phyloP scores from a whole-genome alignment of 2,329 filamentous ascomycete genomes.

The Trichoderma sp. region DNA sequence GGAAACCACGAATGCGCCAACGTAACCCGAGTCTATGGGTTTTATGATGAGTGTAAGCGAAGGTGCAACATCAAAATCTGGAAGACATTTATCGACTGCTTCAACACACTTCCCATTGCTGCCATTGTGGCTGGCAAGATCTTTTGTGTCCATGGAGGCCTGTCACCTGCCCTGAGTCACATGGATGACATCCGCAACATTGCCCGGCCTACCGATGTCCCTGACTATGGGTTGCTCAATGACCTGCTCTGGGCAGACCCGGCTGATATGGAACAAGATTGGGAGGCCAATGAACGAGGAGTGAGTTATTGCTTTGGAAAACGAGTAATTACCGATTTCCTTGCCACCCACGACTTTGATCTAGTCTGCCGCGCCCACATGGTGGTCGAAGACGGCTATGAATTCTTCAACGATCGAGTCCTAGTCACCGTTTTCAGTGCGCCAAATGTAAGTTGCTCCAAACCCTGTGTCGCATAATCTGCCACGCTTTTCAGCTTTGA shows the following conservation, averaged over 20 bases:
- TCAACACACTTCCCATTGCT: constrained; percentile 92
- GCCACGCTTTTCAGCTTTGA: background rate
- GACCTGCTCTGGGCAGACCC: constrained; percentile 97
- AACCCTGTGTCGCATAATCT: background rate
- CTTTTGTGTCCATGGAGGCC: constrained; percentile 92
- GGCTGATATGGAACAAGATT: constrained; percentile 95
- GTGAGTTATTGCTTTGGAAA: constrained; percentile 99
- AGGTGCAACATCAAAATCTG: constrained; percentile 95
- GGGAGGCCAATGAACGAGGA: constrained; percentile 95
- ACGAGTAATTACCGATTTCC: constrained; percentile 94
- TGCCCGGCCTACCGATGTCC: constrained; percentile 91
- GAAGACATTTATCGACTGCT: constrained; percentile 97
- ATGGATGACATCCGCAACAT: constrained; percentile 99
- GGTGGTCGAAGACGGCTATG: constrained; percentile 98
- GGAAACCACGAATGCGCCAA: constrained; percentile 98
- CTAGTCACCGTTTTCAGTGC: constrained; percentile 97
- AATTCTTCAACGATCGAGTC: constrained; percentile 95
- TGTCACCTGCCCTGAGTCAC: constrained; percentile 87
- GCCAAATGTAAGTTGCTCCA: constrained; percentile 71
- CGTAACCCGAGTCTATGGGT: constrained; percentile 92
- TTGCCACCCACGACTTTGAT: constrained; percentile 94
- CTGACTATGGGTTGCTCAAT: constrained; percentile 92
- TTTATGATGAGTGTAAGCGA: constrained; percentile 97
- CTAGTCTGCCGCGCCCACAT: constrained; percentile 96
- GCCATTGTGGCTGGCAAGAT: constrained; percentile 98